Base-by-base conservation (phyloP, 2,329 filamentous ascomycete species). In the Nemania sp. region DNA sequence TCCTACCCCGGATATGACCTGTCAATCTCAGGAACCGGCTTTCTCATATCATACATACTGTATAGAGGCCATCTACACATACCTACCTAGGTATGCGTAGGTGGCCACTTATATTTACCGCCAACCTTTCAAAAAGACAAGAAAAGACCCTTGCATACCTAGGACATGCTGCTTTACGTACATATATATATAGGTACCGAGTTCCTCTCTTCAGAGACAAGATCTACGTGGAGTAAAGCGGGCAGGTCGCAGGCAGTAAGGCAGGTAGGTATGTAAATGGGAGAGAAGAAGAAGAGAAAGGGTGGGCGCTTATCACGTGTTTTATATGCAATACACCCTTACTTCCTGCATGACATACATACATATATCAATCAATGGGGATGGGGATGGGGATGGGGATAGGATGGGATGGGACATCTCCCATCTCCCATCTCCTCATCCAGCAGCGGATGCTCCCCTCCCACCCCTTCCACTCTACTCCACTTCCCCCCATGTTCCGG, bases 311-410 rank as follows among this genome's bases (percentile, higher is more conserved):
- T 43, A 60, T 67, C 56, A 56, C 67, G 64, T 70, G 67, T 66
- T 65, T 13, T 52, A 41, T 47, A 69, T 66, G 63, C 63, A 69
- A 62, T 63, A 62, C 67, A 56, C 62, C 63, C 63, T 49, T 55
- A 32, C 67, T 35, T 69, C 63, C 62, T 68, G 65, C 62, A 68
- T 57, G 65, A 62, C 66, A 70, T 70, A 56, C 62, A 32, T 62
- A 52, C 53, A 45, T 58, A 52, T 27, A 51, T 49, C 11, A n/a
- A 47, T 52, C 18, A 35, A 59, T 52, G 43, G 41, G 52, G 57
- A 61, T 13, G n/a, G n/a, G n/a, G n/a, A n/a, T n/a, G n/a, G n/a
- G n/a, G n/a, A n/a, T n/a, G n/a, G n/a, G n/a, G n/a, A n/a, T n/a
- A n/a, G n/a, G n/a, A n/a, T n/a, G 41, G 52, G 57, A 61, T 13